Evolutionary conservation across 1,284 basidiomycete genomes (phyloP).

Genomic region (Uromyces viciae-fabae): DNA sequence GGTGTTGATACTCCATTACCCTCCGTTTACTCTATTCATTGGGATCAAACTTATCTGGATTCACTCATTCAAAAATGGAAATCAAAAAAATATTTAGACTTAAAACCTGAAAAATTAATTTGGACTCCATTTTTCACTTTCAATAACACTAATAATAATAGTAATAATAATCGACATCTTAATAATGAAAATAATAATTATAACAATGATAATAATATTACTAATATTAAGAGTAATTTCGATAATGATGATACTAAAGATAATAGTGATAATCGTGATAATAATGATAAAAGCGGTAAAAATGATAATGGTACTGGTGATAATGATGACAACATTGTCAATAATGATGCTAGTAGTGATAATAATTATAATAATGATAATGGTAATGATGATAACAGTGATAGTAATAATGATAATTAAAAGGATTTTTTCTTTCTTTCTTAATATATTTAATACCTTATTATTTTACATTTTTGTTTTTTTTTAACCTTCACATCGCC

Average conservation of each 20-base stretch:
- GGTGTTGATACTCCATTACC: background rate
- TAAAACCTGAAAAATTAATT: constrained; percentile 80
- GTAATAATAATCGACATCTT: background rate
- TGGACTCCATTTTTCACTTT: constrained; percentile 89
- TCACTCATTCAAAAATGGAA: constrained; percentile 60
- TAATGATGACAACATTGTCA: too few species aligned
- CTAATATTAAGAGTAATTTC: background rate
- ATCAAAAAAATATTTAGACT: constrained; percentile 71
- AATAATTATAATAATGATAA: too few species aligned
- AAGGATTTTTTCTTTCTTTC: too few species aligned
- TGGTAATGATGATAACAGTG: too few species aligned
- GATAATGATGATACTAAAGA: background rate
- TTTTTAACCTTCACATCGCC: too few species aligned
- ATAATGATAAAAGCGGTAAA: too few species aligned
- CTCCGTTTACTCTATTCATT: background rate
- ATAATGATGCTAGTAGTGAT: too few species aligned
- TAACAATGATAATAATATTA: background rate
- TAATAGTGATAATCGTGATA: background rate
- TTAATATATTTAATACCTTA: too few species aligned
- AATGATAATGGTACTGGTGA: too few species aligned
- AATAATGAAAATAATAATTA: background rate
- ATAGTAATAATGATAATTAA: too few species aligned
- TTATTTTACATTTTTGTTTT: too few species aligned
- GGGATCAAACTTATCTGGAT: background rate
- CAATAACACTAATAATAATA: too few species aligned